Conservation (phyloP, 495 filamentous ascomycete species). For the Ascodesmis nigricans region DNA sequence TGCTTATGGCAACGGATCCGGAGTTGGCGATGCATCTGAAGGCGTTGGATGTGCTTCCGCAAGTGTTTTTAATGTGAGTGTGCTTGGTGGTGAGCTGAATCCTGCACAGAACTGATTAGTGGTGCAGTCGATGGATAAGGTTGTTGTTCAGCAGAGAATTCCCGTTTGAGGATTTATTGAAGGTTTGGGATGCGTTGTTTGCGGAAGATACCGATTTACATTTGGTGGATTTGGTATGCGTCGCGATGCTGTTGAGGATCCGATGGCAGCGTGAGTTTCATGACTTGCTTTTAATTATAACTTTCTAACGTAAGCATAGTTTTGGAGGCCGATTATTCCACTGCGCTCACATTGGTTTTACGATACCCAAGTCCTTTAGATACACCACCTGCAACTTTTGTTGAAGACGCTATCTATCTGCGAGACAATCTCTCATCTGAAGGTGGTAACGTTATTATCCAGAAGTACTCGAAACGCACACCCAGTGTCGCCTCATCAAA, state of each 20-base stretch:
- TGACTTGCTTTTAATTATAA: conserved; percentile 1
- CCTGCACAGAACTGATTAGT: neutral
- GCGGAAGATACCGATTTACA: conserved; percentile 66
- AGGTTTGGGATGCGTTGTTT: conserved; percentile 80
- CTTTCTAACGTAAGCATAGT: conserved; percentile 31
- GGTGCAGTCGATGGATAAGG: conserved; percentile 66
- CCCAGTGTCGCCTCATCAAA: conserved; percentile 27
- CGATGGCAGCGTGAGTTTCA: conserved; percentile 58
- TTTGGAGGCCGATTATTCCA: conserved; percentile 64
- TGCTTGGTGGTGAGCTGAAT: neutral
- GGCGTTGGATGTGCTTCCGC: conserved; percentile 74
- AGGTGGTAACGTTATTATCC: conserved; percentile 52
- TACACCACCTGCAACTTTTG: conserved; percentile 40
- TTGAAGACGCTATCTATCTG: conserved; percentile 74
- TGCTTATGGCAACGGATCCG: conserved; percentile 54
- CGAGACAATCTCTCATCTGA: conserved; percentile 48
- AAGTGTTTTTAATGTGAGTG: conserved; percentile 78
- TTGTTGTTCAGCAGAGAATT: conserved; percentile 89
- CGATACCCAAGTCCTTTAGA: conserved; percentile 61
- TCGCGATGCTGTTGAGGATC: conserved; percentile 82
- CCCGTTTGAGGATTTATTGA: conserved; percentile 57
- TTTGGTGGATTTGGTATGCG: conserved; percentile 68
- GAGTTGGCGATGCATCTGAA: conserved; percentile 64
- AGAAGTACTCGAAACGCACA: conserved; percentile 55
- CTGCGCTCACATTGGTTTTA: conserved; percentile 55